A percentile compares a stretch with the other conserved stretches of the same genome.
These are phyloP conservation scores for Bipolaris oryzae DNA, from an alignment of 2,329 filamentous ascomycete species.

Conservation along the genomic window DNA sequence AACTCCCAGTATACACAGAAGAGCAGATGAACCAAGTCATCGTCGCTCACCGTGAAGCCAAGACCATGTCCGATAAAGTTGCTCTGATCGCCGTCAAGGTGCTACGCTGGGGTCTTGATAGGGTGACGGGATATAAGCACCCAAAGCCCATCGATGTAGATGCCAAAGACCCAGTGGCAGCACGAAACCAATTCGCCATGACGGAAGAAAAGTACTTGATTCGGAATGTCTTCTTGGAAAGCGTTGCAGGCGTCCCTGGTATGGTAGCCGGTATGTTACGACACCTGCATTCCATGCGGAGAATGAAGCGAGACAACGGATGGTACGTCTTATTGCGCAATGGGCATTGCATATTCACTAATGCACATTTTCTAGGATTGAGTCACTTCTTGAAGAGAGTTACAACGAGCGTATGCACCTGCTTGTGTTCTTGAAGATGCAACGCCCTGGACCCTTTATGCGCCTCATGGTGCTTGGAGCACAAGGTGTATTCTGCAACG, in stretches of 20 bases:
- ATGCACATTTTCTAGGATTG: constrained; percentile 67
- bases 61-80: constrained; percentile 75
- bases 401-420: constrained; percentile 96
- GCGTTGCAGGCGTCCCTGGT: constrained; percentile 90
- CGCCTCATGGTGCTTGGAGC: constrained; percentile 76
- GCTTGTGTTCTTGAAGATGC: constrained; percentile 90
- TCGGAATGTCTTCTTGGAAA: constrained; percentile 91
- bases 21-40: constrained; percentile 76
- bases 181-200: constrained; percentile 68
- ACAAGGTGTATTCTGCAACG: constrained; percentile 83
- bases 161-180: constrained; percentile 55
- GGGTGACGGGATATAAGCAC: constrained; percentile 80
- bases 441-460: constrained; percentile 87
- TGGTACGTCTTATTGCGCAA: constrained; percentile 58
- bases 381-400: constrained; percentile 85
- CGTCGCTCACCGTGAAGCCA: constrained; percentile 77
- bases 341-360: constrained; percentile 7
- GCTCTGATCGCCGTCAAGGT: constrained; percentile 79
- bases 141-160: constrained; percentile 57
- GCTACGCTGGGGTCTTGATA: constrained; percentile 79
- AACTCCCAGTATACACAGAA: constrained; percentile 66
- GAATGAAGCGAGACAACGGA: constrained; percentile 91
- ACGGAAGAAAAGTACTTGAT: constrained; percentile 89
- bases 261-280: constrained; percentile 97
- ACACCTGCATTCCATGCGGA: constrained; percentile 81